These are phyloP conservation scores for Achlya hypogyna DNA, from an alignment of 352 stramenopile genomes.

Conservation along the genomic window DNA sequence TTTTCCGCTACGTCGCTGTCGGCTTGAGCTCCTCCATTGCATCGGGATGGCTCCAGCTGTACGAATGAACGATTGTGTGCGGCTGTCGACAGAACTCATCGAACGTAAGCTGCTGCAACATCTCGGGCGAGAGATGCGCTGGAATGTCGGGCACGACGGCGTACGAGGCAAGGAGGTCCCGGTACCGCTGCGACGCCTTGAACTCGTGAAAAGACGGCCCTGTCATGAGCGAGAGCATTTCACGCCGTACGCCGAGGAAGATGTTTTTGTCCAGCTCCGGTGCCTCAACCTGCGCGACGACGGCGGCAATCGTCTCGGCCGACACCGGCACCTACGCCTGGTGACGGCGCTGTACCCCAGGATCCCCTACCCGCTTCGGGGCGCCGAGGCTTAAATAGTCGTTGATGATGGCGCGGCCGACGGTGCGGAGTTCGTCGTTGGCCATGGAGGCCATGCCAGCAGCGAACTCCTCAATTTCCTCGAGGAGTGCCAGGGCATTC, in stretches of 20 bases:
- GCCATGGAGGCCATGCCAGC: not conserved
- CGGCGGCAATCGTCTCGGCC: constrained; percentile 21
- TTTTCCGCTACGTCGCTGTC: not conserved
- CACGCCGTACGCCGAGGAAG: constrained; percentile 32
- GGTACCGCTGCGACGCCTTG: constrained; percentile 35
- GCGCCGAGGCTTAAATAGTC: constrained; percentile 49
- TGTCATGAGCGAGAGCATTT: constrained; percentile 46
- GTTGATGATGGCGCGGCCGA: constrained; percentile 45
- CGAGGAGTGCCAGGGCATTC: constrained; percentile 33
- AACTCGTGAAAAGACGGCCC: constrained; percentile 40
- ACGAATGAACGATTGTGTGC: not conserved
- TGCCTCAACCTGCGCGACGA: constrained; percentile 38
- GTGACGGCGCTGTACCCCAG: not conserved
- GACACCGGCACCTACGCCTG: constrained; percentile 28
- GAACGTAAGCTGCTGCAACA: not conserved
- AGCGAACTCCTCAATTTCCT: constrained; percentile 56
- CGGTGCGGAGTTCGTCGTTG: constrained; percentile 32
- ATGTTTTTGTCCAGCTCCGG: constrained; percentile 32
- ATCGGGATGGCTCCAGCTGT: not conserved
- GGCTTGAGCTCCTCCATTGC: not conserved
- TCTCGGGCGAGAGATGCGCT: not conserved
- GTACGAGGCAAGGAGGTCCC: constrained; percentile 32
- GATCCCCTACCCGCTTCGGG: constrained; percentile 22
- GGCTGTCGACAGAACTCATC: constrained; percentile 2
- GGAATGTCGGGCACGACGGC: not conserved